Base-by-base conservation (phyloP, 345 rosid species). In the Combretum micranthum region DNA sequence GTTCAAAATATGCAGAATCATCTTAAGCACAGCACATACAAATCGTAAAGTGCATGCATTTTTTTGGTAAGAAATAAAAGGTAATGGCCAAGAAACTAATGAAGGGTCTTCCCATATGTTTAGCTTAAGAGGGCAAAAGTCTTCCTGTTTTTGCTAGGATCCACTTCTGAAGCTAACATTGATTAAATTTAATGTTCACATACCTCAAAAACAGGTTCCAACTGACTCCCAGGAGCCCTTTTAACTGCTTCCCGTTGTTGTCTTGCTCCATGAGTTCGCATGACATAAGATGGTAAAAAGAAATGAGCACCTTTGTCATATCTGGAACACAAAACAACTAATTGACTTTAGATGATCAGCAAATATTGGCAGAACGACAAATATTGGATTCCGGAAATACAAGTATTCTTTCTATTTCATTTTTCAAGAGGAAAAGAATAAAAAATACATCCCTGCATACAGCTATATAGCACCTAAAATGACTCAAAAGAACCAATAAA, bases 231-330 rank as follows among this genome's bases (percentile, higher is more conserved):
- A 52, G 90, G 77, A 55, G 96, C 70, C 83, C 70, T 73, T 84
- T 64, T 87, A 42, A 94, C 47, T 15, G 80, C 52, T 32, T 61
- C 68, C 37, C 95, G 88, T 55, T 83, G 99, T 68, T 80, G 91
- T 77, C 64, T 90, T 46, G 97, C 85, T 69, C 96, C 96, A 74
- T 90, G 99, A 15, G 80, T 90, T 64, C 96, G 85, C 99, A 94
- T 94, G 68, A 87, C 65, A 70, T 76, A 81, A 22, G 97, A 90
- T 57, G 95, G 96, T 60, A 90, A 77, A 77, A 85, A 85, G 37
- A 85, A 78, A 75, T 94, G 75, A 52, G 92, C 96, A 53, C 97
- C 99, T 70, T 59, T 77, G 69, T 84, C 90, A 79, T 82, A 87
- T 75, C 99, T 94, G 68, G 47, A 61, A 79, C 66, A 75, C 57